Conservation (phyloP, 306 rosid species). For the Malus domestica region DNA sequence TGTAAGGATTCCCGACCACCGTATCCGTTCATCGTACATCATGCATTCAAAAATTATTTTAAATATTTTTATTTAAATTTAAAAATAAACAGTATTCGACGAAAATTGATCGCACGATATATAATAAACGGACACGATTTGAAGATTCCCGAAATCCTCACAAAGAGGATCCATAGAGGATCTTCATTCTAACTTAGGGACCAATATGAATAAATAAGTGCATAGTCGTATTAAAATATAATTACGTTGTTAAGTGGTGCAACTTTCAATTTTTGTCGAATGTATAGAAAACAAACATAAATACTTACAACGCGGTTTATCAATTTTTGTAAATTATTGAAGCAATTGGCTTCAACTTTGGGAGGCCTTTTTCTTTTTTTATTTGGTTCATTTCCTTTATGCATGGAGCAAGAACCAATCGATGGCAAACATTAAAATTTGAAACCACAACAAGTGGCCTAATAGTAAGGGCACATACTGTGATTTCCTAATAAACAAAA, state of each 20-base stretch:
- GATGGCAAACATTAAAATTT: not conserved
- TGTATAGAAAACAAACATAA: not conserved
- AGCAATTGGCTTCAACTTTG: too few relatives aligned
- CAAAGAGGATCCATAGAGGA: too few relatives aligned
- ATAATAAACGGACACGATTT: accelerated
- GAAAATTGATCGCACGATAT: too few relatives aligned
- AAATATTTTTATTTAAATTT: too few relatives aligned
- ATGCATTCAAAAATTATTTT: too few relatives aligned
- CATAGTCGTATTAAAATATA: not conserved
- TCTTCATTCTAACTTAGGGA: not conserved
- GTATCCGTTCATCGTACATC: too few relatives aligned
- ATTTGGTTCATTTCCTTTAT: not conserved
- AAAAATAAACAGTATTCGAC: too few relatives aligned
- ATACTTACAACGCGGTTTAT: not conserved
- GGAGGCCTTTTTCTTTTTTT: not conserved
- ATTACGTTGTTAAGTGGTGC: not conserved
- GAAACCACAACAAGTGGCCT: not conserved
- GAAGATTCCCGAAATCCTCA: accelerated
- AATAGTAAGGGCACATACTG: too few relatives aligned
- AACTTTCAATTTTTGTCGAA: not conserved
- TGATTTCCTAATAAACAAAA: too few relatives aligned
- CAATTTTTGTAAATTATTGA: not conserved
- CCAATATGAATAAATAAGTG: not conserved
- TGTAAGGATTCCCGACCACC: too few relatives aligned
- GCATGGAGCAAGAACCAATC: not conserved